Base-by-base conservation (phyloP, 768 basidiomycete species). In the Amyloporia xantha region DNA sequence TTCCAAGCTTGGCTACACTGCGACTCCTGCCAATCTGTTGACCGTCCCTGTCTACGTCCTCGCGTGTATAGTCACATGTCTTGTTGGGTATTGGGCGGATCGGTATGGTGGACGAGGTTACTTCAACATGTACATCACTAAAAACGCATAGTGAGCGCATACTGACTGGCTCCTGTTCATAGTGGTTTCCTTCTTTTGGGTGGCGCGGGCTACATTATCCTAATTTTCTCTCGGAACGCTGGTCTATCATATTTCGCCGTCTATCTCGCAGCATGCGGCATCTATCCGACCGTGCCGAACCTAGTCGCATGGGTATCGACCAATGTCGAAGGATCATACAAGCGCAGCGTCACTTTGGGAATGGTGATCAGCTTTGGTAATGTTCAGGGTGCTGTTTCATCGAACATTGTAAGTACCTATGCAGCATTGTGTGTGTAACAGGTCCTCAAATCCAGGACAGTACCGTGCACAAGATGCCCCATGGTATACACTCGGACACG, bases 31-130 rank as follows among this genome's bases (percentile, higher is more conserved):
- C 5, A 89, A 90, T 62, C 69, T 90, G 36, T 63, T 89, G 47
- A 86, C 84, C 3, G 85, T 89, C 4, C 88, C 87, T 0, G 84
- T 88, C 30, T 91, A 89, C 57, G 72, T 72, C 10, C 72, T 79
- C 39, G 87, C 87, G 10, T 82, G 84, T 54, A 66, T 82, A 23
- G 63, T 79, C 36, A 89, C 87, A 3, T 84, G 80, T 57, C 44
- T 66, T 0, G 78, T 86, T 26, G 84, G 84, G 4, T 83, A 71
- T 60, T 41, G 70, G 5, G 84, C 84, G 1, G 86, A 89, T 60
- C 70, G 76, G 41, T 71, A 73, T 50, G 78, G 81, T n/a, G 70
- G 71, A 36, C 69, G 87, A 51, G 84, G 81, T 2, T 68, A 73
- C 41, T 75, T 82, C 55, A 85, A 84, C 58, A 56, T 89, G 82